Conservation (phyloP, 306 rosid species). For the Dicorynia guianensis region DNA sequence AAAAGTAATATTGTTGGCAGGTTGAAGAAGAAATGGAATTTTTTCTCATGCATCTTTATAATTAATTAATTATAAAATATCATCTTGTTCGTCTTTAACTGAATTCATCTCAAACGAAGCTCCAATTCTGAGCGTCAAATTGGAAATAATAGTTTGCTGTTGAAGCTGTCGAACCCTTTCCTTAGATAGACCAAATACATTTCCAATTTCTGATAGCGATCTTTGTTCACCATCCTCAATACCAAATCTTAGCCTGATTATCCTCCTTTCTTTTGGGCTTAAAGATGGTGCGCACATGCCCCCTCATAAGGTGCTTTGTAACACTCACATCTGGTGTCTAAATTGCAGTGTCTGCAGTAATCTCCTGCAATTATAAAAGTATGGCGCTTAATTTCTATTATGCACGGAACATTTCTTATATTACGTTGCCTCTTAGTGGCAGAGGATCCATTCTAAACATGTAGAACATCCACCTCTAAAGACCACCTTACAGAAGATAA, state of each 20-base stretch:
- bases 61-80: too few species aligned
- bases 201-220: slow-evolving; percentile 70
- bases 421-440: not conserved
- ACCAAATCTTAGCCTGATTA: slow-evolving; percentile 82
- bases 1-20: too few species aligned
- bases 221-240: slow-evolving; percentile 72
- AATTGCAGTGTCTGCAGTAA: slow-evolving; percentile 72
- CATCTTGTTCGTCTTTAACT: too few species aligned
- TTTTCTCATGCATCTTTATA: too few species aligned
- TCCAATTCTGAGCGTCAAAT: too few species aligned
- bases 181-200: slow-evolving; percentile 65
- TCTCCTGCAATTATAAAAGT: slow-evolving; percentile 65
- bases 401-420: not conserved
- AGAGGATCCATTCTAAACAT: slow-evolving; percentile 10
- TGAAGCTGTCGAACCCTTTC: slow-evolving; percentile 88
- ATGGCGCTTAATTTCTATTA: slow-evolving; percentile 1
- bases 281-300: slow-evolving; percentile 72
- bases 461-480: not conserved
- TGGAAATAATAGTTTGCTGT: too few species aligned
- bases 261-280: slow-evolving; percentile 69
- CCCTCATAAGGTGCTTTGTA: slow-evolving; percentile 80
- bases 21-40: too few species aligned
- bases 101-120: too few species aligned
- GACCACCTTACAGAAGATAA: slow-evolving; percentile 28
- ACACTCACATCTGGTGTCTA: slow-evolving; percentile 72